Evolutionary conservation across 1,284 basidiomycete genomes (phyloP).

Genomic region (Ganoderma multipileum): DNA sequence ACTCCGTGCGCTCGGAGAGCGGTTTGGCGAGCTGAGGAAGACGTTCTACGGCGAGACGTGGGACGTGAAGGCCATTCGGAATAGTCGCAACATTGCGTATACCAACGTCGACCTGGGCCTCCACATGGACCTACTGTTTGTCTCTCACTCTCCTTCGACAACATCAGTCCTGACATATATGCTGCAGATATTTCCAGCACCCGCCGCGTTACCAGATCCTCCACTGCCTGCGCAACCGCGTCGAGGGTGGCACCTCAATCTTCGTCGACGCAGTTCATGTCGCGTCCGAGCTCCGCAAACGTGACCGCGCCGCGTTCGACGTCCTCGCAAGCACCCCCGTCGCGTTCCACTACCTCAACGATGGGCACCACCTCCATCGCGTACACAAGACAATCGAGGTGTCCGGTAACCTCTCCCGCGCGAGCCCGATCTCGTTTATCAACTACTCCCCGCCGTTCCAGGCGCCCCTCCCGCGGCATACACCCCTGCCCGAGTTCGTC

Average conservation of each 20-base stretch:
- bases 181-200: conserved; percentile 82
- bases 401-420: conserved; percentile 34
- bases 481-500: conserved; percentile 65
- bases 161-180: background rate
- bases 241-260: conserved; percentile 86
- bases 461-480: conserved; percentile 66
- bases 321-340: conserved; percentile 71
- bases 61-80: conserved; percentile 84
- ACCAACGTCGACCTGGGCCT: conserved; percentile 90
- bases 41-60: conserved; percentile 95
- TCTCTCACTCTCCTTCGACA: conserved; percentile 21
- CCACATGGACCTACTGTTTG: conserved; percentile 93
- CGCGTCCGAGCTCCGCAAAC: conserved; percentile 62
- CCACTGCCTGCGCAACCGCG: conserved; percentile 86
- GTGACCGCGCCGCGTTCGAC: conserved; percentile 62
- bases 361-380: conserved; percentile 84
- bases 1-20: conserved; percentile 65
- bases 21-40: conserved; percentile 79
- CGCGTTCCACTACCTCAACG: conserved; percentile 92
- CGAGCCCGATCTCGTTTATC: conserved; percentile 60
- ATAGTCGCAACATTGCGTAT: conserved; percentile 93
- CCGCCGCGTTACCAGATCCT: conserved; percentile 93
- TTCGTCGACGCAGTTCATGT: conserved; percentile 88
- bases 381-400: conserved; percentile 87
- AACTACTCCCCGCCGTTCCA: conserved; percentile 98